Base-by-base conservation (phyloP, 1,284 basidiomycete species). In the Agroathelia rolfsii region DNA sequence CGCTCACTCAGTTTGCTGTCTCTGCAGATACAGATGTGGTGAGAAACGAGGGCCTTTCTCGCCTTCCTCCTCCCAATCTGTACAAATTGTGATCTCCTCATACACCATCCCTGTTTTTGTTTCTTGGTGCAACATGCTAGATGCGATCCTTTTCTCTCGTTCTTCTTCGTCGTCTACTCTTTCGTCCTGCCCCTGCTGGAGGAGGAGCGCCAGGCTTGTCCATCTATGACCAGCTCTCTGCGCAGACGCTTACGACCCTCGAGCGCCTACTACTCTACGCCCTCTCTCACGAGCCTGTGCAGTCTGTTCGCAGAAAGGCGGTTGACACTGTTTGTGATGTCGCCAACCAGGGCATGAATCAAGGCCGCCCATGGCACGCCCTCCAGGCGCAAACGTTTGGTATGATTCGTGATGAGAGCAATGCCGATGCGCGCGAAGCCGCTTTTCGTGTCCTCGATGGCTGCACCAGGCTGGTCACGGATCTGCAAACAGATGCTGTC, bases 121-220 rank as follows among this genome's bases (percentile, higher is more conserved):
- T 5, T 25, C 19, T 17, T n/a, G 11, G 10, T 13, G 17, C 25
- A 34, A 28, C 38, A 36, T 26, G 24, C 24, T 42, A 82, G 78
- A 85, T 85, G 81, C 73, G 82, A 23, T 80, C 81, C 0, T 86
- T 86, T 52, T 81, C 81, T 2, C 62, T 85, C 20, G 79, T 86
- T 9, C 69, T 86, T 15, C 69, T 85, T 19, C 69, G 82, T 6
- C 70, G 82, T 6, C 64, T 86, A 4, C 69, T 85, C 29, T 85
- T 85, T 52, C 70, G 81, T 15, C 43, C 64, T 2, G 42, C 58
- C 5, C 59, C 59, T 24, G 56, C 41, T 34, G 51, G 44, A 34
- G 24, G 18, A 12, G 59, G 52, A 45, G 50, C 46, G 4, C 55
- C 56, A 12, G 56, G 64, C 13, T 48, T 67, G 22, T 66, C 75